Evolutionary conservation across 257 asterid genomes (phyloP).

Genomic region (Cynanchum wilfordii): DNA sequence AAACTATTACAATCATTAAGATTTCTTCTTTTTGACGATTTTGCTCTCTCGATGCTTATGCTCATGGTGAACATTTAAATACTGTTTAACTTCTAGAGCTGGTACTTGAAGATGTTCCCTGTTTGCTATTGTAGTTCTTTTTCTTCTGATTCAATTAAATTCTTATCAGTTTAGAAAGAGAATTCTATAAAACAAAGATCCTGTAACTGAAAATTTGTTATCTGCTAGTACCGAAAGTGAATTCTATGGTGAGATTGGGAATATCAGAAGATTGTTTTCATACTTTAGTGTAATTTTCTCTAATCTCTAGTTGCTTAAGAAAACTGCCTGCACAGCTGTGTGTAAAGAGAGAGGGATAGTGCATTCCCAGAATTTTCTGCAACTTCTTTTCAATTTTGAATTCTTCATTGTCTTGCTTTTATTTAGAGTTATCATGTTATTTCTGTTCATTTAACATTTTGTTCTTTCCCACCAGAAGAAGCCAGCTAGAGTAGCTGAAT

Average conservation of each 20-base stretch:
- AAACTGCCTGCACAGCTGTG: not conserved
- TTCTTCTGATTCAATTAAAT: not conserved
- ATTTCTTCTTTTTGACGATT: not conserved
- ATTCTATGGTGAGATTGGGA: not conserved
- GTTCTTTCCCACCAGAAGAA: constrained; percentile 49
- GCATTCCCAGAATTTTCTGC: not conserved
- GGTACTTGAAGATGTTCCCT: not conserved
- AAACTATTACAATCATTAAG: not conserved
- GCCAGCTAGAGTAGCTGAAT: constrained; percentile 39
- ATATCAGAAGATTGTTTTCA: not conserved
- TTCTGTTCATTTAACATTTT: not conserved
- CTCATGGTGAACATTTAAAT: not conserved
- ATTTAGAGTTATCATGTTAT: not conserved
- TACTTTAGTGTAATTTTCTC: not conserved
- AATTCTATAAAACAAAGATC: not conserved
- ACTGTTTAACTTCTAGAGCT: not conserved
- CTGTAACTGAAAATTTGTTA: not conserved
- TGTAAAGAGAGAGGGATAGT: not conserved
- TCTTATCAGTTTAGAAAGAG: not conserved
- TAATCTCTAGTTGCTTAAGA: not conserved
- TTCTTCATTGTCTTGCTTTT: not conserved
- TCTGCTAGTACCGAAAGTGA: not conserved
- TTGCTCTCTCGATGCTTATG: not conserved
- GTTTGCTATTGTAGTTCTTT: not conserved
- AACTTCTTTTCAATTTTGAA: not conserved